phyloP scores from a whole-genome alignment of 768 basidiomycete genomes.

The Lentinula edodes region DNA sequence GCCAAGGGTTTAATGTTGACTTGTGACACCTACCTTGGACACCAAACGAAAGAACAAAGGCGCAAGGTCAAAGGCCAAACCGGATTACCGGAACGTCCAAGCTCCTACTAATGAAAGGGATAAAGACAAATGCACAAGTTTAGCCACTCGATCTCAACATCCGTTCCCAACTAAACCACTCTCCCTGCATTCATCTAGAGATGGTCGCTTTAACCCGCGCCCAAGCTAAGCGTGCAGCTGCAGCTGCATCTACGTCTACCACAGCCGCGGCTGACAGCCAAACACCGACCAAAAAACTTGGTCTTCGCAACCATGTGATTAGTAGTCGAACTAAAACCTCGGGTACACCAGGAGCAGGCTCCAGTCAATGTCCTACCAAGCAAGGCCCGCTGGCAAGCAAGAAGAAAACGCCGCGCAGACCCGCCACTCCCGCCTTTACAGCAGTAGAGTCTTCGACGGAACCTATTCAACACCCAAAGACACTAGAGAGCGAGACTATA shows the following conservation, averaged over 20 bases:
- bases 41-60: background rate
- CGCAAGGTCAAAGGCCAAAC: background rate
- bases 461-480: background rate
- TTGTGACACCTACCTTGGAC: background rate
- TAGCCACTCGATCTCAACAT: background rate
- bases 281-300: background rate
- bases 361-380: background rate
- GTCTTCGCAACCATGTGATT: background rate
- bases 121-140: background rate
- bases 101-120: background rate
- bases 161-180: background rate
- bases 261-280: background rate
- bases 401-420: background rate
- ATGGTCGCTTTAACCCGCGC: background rate
- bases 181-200: background rate
- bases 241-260: background rate
- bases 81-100: background rate
- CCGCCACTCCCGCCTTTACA: background rate
- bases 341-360: background rate
- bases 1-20: background rate
- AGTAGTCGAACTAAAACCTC: background rate
- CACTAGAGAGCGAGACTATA: background rate
- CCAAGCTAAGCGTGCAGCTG: background rate
- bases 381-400: background rate
- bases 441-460: background rate